phyloP scores from a whole-genome alignment of 805 yeast genomes.

The Candida incommunis region DNA sequence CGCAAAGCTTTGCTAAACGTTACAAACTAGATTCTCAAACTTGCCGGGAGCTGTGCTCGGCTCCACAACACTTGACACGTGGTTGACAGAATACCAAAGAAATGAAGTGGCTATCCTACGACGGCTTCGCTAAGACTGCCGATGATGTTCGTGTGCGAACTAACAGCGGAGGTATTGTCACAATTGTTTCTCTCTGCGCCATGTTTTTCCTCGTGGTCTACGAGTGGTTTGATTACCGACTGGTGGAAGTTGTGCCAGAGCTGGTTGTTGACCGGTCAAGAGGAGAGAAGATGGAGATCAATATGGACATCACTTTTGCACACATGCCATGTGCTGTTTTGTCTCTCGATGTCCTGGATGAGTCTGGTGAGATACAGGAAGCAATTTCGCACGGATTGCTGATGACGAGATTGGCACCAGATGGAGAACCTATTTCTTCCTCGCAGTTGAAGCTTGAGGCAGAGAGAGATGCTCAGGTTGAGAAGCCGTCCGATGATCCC shows the following conservation, averaged over 20 bases:
- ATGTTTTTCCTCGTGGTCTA: constrained; percentile 49
- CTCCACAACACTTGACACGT: too few species aligned
- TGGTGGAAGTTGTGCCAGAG: constrained; percentile 61
- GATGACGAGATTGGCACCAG: constrained; percentile 44
- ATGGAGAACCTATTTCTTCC: constrained; percentile 34
- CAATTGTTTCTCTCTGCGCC: constrained; percentile 50
- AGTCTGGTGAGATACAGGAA: constrained; percentile 69
- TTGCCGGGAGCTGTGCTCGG: too few species aligned
- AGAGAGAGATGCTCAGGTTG: constrained; percentile 16
- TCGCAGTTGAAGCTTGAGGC: constrained; percentile 24
- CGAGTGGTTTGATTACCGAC: constrained; percentile 66
- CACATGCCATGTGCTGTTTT: constrained; percentile 69
- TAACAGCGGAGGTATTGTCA: constrained; percentile 79
- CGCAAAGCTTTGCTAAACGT: too few species aligned
- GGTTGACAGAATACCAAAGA: too few species aligned
- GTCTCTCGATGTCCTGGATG: constrained; percentile 78
- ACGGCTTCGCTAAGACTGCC: constrained; percentile 87
- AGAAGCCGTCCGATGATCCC: constrained; percentile 18
- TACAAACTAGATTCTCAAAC: too few species aligned
- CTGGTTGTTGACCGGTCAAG: constrained; percentile 64
- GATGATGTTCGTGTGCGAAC: constrained; percentile 88
- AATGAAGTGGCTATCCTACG: constrained; percentile 38
- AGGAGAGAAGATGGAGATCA: constrained; percentile 60
- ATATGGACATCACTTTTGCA: constrained; percentile 73
- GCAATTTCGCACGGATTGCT: constrained; percentile 63